Evolutionary conservation across 306 rosid species (phyloP).

Genomic region (Datisca glomerata): DNA sequence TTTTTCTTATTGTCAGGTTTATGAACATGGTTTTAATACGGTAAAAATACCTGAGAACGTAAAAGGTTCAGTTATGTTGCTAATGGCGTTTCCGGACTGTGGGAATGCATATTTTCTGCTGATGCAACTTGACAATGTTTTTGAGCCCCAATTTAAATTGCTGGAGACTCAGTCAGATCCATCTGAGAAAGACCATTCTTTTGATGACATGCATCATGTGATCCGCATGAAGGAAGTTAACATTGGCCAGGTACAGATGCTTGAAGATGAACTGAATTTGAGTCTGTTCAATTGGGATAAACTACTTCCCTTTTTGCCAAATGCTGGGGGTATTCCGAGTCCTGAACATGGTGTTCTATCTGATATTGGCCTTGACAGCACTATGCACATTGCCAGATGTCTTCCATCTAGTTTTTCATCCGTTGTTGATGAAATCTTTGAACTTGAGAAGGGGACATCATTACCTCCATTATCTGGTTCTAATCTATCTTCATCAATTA

Average conservation of each 20-base stretch:
- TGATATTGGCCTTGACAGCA: slow-evolving; percentile 39
- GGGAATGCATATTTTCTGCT: slow-evolving; percentile 75
- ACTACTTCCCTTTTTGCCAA: slow-evolving; percentile 36
- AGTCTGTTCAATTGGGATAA: slow-evolving; percentile 73
- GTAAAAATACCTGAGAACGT: slow-evolving; percentile 66
- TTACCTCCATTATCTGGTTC: slow-evolving; percentile 31
- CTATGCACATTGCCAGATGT: slow-evolving; percentile 46
- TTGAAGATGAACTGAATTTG: slow-evolving; percentile 79
- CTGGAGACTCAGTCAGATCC: slow-evolving; percentile 63
- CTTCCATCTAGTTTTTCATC: slow-evolving; percentile 81
- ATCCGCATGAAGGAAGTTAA: slow-evolving; percentile 63
- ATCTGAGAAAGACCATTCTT: slow-evolving; percentile 45
- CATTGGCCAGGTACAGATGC: slow-evolving; percentile 73
- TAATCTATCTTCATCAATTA: slow-evolving; percentile 39
- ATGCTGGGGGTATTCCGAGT: slow-evolving; percentile 32
- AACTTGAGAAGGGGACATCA: slow-evolving; percentile 68
- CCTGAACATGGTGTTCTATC: slow-evolving; percentile 45
- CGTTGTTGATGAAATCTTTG: slow-evolving; percentile 90
- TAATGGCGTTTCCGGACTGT: slow-evolving; percentile 95
- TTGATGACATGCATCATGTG: slow-evolving; percentile 48
- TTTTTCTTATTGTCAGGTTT: slow-evolving; percentile 49
- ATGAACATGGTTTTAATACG: slow-evolving; percentile 62
- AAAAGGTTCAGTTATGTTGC: slow-evolving; percentile 58
- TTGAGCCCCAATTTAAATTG: slow-evolving; percentile 78
- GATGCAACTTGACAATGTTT: slow-evolving; percentile 89